Evolutionary conservation across 805 yeast genomes (phyloP), one percentile per base, ranked within the genome.

Genomic region (Diddensiella transvaalensis): DNA sequence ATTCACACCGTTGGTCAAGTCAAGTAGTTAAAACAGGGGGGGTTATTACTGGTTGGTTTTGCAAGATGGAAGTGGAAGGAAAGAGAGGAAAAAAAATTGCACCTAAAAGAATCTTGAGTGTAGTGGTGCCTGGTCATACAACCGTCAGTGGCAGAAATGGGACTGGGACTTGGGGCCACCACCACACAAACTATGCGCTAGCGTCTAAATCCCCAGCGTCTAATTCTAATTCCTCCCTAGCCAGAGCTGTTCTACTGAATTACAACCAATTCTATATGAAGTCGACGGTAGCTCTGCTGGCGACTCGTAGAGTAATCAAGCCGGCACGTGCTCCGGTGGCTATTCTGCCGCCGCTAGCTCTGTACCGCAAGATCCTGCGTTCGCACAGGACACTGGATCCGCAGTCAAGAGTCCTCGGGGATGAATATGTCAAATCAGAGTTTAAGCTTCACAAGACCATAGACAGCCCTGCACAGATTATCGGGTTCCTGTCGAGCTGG

Each of bases 401-500:
- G 2, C 80, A 80, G 42, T 84, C 85, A 52, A 75, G 95, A 49
- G 76, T 80, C 45, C 73, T 93, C 19, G 99, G 99, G 3, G 96
- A 93, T 66, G 75, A 80, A 56, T 93, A 93, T 64, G 96, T 91
- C 44, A 85, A 82, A 62, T 78, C 83, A 30, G 99, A 93, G 69
- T 93, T 93, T 72, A 80, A 82, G 59, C 83, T 90, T 4, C 99
- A 93, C 68, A 78, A 81, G 51, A 67, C 72, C 42, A 77, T 84
- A 4, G 96, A 88, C 55, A 89, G 93, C 64, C 98, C 99, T 2
- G 73, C 88, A 21, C 95, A 91, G 61, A 88, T 93, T 29, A 89
- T 93, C 8, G 99, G 97, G 8, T 93, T 93, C 59, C 73, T 93
- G 52, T 80, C 95, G 1, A 83, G 87, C 51, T 93, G 99, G 99